Conservation (phyloP, 306 rosid genomes). For the Comarum palustre region DNA sequence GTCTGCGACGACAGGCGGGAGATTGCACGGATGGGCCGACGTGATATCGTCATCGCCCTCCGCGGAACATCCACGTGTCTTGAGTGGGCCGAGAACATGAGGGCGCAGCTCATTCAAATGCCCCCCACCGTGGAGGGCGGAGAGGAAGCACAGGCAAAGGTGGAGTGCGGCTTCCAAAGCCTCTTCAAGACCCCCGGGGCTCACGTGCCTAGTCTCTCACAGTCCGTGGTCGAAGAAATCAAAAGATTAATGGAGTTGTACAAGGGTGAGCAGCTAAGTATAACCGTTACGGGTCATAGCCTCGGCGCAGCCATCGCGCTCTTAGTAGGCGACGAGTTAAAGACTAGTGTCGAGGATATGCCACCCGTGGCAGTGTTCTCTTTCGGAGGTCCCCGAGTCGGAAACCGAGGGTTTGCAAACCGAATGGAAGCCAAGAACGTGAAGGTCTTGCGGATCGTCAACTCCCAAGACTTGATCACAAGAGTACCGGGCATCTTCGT, state of each 20-base stretch:
- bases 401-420: slow-evolving; percentile 61
- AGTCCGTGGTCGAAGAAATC: slow-evolving; percentile 65
- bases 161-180: slow-evolving; percentile 78
- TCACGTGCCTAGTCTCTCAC: slow-evolving; percentile 65
- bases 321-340: slow-evolving; percentile 68
- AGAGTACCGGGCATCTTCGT: slow-evolving; percentile 53
- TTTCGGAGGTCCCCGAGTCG: slow-evolving; percentile 88
- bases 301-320: slow-evolving; percentile 81
- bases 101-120: slow-evolving; percentile 58
- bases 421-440: slow-evolving; percentile 36
- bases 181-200: slow-evolving; percentile 64
- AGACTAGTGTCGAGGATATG: slow-evolving; percentile 28
- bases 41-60: slow-evolving; percentile 80
- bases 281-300: slow-evolving; percentile 83
- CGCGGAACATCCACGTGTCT: slow-evolving; percentile 94
- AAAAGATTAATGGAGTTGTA: slow-evolving; percentile 48
- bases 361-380: slow-evolving; percentile 81
- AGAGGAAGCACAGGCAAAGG: slow-evolving; percentile 31
- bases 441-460: slow-evolving; percentile 74
- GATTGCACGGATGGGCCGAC: slow-evolving; percentile 73
- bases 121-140: background rate
- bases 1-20: slow-evolving; percentile 76
- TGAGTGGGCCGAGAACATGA: slow-evolving; percentile 82
- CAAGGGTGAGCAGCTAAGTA: slow-evolving; percentile 65
- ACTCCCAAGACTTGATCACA: slow-evolving; percentile 79